Evolutionary conservation across 2,329 filamentous ascomycete genomes (phyloP), one percentile per base, ranked within the genome.

Genomic region (Fusarium decemcellulare): DNA sequence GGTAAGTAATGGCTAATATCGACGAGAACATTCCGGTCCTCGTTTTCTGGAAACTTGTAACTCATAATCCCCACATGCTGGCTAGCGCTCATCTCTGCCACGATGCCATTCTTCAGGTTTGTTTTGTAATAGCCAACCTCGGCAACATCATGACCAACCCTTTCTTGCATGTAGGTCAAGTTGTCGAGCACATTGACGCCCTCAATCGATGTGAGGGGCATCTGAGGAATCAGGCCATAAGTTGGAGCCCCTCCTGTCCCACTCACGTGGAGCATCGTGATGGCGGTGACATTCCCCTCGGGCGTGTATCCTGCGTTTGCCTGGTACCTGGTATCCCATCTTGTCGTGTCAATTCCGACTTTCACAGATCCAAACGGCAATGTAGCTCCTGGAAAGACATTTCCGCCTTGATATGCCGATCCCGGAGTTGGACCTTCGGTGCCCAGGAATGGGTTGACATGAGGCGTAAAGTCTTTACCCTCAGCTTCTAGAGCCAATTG

Each of bases 241-340:
- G 88, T 90, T 0, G 88, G 86, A 10, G 83, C 84, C 1, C 88
- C 88, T 14, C 88, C 88, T 0, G 87, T 90, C 1, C 87, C 87
- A 56, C 82, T 83, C 64, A 87, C 86, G 61, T 88, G 86, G 76
- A 87, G 82, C 82, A 87, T 83, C 18, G 82, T 84, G 67, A 86
- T 83, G 4, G 79, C 85, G 0, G 83, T 85, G 52, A 86, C 83
- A 15, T 82, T 80, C 3, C 84, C 84, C 46, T 77, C 70, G 0
- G 81, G 76, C 0, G 78, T 81, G 59, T 78, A 82, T 14, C 80
- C 79, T n/a, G 73, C 79, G 57, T 81, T 81, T 18, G 74, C 72
- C 9, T 75, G 70, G 14, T 65, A 75, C 43, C 42, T 61, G 4
- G 50, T 54, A 27, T 61, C 50, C 58, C 58, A 61, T 32, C 68